Evolutionary conservation across 2,329 filamentous ascomycete genomes (phyloP).

Genomic region (Hypomyces rosellus): DNA sequence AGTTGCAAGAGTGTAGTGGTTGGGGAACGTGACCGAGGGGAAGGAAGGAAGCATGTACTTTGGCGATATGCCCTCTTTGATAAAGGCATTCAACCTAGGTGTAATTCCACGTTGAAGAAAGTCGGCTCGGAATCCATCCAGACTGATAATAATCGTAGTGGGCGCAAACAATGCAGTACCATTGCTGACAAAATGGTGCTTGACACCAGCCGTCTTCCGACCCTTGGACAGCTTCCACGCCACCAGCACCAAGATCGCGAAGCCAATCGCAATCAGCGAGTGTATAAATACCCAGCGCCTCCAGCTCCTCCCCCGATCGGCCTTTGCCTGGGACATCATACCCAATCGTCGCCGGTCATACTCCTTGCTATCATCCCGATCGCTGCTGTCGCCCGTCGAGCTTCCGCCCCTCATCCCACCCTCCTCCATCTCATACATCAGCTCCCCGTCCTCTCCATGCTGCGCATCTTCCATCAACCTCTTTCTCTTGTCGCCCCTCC

Average conservation of each 20-base stretch:
- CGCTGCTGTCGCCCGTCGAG: conserved; percentile 54
- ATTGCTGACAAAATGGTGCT: conserved; percentile 54
- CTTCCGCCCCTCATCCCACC: conserved; percentile 64
- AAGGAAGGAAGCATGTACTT: conserved; percentile 92
- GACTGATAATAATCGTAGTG: conserved; percentile 86
- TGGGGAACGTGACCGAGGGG: conserved; percentile 92
- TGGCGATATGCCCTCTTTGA: conserved; percentile 80
- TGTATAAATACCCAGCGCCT: conserved; percentile 50
- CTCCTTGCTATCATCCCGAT: conserved; percentile 54
- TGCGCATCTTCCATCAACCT: conserved; percentile 46
- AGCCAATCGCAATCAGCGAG: conserved; percentile 44
- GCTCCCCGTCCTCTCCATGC: conserved; percentile 62
- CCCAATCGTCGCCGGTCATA: conserved; percentile 48
- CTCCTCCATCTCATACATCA: conserved; percentile 91
- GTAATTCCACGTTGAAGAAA: conserved; percentile 81
- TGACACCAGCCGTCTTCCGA: conserved; percentile 27
- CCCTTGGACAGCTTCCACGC: conserved; percentile 53
- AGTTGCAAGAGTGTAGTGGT: conserved; percentile 90
- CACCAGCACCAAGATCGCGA: conserved; percentile 49
- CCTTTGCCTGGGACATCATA: conserved; percentile 40
- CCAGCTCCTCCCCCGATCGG: conserved; percentile 46
- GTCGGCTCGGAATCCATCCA: conserved; percentile 94
- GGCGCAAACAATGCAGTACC: conserved; percentile 84
- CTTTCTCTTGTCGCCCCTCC: conserved; percentile 48
- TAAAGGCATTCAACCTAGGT: conserved; percentile 70